A percentile compares a stretch with the other conserved stretches of the same genome.
phyloP scores from a whole-genome alignment of 73 alveolate genomes.

The Paramecium octaurelia region DNA sequence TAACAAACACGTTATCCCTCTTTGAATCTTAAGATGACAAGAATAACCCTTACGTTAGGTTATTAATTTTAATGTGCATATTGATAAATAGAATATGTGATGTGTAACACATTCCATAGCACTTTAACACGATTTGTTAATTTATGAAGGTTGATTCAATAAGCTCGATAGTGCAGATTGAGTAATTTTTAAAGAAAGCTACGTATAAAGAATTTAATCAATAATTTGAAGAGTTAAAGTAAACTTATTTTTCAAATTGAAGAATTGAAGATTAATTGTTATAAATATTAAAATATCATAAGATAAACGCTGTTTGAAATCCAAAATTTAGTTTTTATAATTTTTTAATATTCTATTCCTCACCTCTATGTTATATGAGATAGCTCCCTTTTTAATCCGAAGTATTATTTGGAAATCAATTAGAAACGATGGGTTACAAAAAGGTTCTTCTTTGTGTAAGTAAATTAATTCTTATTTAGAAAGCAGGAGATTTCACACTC shows the following conservation, averaged over 20 bases:
- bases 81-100: background rate
- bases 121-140: background rate
- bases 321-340: too few species aligned
- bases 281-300: background rate
- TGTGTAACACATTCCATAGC: background rate
- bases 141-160: background rate
- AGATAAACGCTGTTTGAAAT: background rate
- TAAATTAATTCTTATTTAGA: too few species aligned
- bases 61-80: conserved; percentile 5
- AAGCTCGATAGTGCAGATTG: background rate
- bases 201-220: background rate
- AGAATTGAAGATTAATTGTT: background rate
- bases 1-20: background rate
- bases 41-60: background rate
- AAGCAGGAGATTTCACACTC: too few species aligned
- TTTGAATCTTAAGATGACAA: background rate
- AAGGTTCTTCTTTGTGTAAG: too few species aligned
- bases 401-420: too few species aligned
- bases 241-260: background rate
- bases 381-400: too few species aligned
- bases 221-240: background rate
- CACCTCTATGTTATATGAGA: too few species aligned
- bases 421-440: too few species aligned
- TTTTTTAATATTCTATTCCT: too few species aligned
- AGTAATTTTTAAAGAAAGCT: background rate